Evolutionary conservation across 2,329 filamentous ascomycete genomes (phyloP), one percentile per base, ranked within the genome.

Genomic region (Teratosphaeria gauchensis): DNA sequence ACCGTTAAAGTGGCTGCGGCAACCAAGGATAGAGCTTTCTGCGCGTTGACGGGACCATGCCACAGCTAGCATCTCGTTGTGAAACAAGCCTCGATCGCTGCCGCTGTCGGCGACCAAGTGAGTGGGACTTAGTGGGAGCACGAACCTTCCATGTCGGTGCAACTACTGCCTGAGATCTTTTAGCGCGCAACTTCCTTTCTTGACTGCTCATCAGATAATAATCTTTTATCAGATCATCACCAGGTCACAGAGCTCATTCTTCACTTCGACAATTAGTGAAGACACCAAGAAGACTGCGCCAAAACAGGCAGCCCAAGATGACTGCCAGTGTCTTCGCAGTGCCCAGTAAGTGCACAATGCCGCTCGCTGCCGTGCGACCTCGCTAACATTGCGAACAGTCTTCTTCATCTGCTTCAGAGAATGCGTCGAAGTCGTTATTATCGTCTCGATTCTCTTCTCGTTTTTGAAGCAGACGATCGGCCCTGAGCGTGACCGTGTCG

Each of bases 361-460:
- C 31, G 38, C 12, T 33, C 53, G 21, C 11, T 38, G 16, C 31
- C n/a, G 16, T 19, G 11, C n/a, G 21, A 33, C 14, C 53, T 9
- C 19, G 28, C 32, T 53, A 2, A 31, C 52, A 19, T 53, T 28
- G 28, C 21, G 30, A 46, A 19, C 62, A 80, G 84, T 95, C 58
- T 95, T 95, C 77, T 92, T 96, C 77, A 89, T 96, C 72, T 86
- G 89, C 75, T 94, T 95, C 72, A 85, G 91, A 69, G 91, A 95
- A 76, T 84, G 85, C 51, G 78, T 95, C 54, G 90, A 95, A 77
- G 88, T 87, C 0, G 86, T 83, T 68, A 90, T 95, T 69, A 89
- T 95, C 66, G 84, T 95, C 62, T 92, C 90, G 0, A 87, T 95
- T n/a, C 78, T 95, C 35, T 82, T 95, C 48, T 84, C 90, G 24